Conservation (phyloP, 768 basidiomycete species). For the Russula olivacea region DNA sequence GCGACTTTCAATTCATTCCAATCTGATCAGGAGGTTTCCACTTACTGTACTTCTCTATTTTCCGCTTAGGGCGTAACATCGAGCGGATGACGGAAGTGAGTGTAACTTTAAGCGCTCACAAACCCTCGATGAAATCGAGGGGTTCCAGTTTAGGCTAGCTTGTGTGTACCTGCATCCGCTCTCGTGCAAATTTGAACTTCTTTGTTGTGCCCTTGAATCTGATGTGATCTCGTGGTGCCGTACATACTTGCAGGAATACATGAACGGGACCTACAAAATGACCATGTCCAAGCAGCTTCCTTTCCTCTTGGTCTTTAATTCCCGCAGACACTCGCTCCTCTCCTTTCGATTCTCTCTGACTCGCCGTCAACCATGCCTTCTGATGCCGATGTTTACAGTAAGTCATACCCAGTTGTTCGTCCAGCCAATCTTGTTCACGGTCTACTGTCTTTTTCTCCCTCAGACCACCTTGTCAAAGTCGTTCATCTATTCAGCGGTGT, state of each 20-base stretch:
- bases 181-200: neutral
- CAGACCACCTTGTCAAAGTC: conserved; percentile 18
- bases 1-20: neutral
- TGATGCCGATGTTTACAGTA: conserved; percentile 11
- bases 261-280: neutral
- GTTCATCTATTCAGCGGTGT: conserved; percentile 20
- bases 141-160: neutral
- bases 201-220: neutral
- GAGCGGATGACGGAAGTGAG: neutral
- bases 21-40: neutral
- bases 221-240: neutral
- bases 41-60: neutral
- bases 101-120: neutral
- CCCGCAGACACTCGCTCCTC: neutral
- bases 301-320: conserved; percentile 18
- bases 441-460: neutral
- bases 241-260: neutral
- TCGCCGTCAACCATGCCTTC: conserved; percentile 5
- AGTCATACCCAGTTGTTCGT: neutral
- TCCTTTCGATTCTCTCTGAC: neutral
- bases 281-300: conserved; percentile 1
- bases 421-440: neutral
- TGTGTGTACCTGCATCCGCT: neutral
- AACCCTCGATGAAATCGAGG: neutral
- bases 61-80: conserved; percentile 6